Conservation (phyloP, 2,329 filamentous ascomycete species). For the Pseudopithomyces maydicus region DNA sequence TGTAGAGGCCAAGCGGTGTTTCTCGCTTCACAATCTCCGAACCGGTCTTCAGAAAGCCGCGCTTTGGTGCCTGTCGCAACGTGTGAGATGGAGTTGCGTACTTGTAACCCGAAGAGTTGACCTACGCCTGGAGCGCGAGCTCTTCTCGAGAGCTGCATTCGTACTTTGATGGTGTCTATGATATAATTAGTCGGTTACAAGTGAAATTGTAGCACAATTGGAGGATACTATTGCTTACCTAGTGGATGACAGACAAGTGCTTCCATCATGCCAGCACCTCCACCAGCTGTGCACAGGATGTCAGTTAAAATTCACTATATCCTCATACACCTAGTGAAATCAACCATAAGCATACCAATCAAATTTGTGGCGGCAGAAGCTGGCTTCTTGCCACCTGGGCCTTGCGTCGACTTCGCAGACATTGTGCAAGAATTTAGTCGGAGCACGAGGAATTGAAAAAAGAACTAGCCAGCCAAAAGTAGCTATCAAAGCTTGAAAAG, state of each 20-base stretch:
- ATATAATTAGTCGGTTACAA: slow-evolving; percentile 20
- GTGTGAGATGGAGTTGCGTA: slow-evolving; percentile 3
- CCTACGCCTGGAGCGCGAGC: slow-evolving; percentile 77
- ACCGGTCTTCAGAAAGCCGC: slow-evolving; percentile 87
- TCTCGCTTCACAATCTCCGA: slow-evolving; percentile 85
- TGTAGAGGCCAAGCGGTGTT: slow-evolving; percentile 92
- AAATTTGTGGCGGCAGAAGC: slow-evolving; percentile 88
- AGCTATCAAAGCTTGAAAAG: background rate
- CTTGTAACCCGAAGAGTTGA: slow-evolving; percentile 17
- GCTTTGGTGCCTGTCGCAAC: slow-evolving; percentile 64
- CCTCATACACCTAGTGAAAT: background rate
- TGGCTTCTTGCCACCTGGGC: slow-evolving; percentile 71
- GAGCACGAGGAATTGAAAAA: slow-evolving; percentile 6
- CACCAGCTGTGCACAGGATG: slow-evolving; percentile 70
- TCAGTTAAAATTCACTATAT: slow-evolving; percentile 16
- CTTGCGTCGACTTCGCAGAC: slow-evolving; percentile 64
- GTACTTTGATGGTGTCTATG: slow-evolving; percentile 97
- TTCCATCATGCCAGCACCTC: slow-evolving; percentile 99
- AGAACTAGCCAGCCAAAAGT: background rate
- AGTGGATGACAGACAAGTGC: slow-evolving; percentile 94
- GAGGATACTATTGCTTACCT: slow-evolving; percentile 58
- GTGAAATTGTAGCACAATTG: background rate
- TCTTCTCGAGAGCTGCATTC: slow-evolving; percentile 95
- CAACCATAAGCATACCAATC: slow-evolving; percentile 67
- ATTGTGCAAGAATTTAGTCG: slow-evolving; percentile 46